Conservation (phyloP, 2,329 filamentous ascomycete species). For the Nemania serpens region DNA sequence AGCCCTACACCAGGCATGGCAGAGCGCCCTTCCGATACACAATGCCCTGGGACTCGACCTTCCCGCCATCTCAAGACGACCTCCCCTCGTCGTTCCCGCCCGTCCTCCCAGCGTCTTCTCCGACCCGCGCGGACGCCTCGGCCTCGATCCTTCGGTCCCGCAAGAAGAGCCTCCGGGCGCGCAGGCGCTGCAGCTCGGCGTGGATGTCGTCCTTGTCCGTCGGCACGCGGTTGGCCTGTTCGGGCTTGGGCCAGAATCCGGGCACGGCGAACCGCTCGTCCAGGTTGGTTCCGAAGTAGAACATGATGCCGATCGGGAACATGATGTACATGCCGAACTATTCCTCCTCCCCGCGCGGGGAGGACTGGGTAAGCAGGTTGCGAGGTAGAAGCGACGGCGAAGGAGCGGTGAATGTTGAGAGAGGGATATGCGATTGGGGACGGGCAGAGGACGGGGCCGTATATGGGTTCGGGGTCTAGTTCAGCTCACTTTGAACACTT, state of each 20-base stretch:
- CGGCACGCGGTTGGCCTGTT: constrained; percentile 76
- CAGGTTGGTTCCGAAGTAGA: constrained; percentile 98
- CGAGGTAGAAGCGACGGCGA: background rate
- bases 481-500: constrained; percentile 92
- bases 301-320: constrained; percentile 99
- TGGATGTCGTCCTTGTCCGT: constrained; percentile 82
- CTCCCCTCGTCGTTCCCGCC: constrained; percentile 11
- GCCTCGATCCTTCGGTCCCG: constrained; percentile 64
- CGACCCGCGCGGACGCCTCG: constrained; percentile 34
- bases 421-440: background rate
- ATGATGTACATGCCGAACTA: constrained; percentile 99
- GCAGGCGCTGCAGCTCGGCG: constrained; percentile 76
- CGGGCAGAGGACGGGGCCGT: no score
- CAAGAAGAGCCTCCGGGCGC: constrained; percentile 70
- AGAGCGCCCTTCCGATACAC: background rate
- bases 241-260: constrained; percentile 89
- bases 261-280: constrained; percentile 87
- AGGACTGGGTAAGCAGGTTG: background rate
- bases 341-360: background rate
- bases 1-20: no score
- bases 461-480: no score
- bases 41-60: background rate
- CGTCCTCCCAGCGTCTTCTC: background rate
- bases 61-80: constrained; percentile 2
- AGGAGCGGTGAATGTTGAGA: no score